phyloP scores from a whole-genome alignment of 108 stramenopile genomes.

The Discostella pseudostelligera region DNA sequence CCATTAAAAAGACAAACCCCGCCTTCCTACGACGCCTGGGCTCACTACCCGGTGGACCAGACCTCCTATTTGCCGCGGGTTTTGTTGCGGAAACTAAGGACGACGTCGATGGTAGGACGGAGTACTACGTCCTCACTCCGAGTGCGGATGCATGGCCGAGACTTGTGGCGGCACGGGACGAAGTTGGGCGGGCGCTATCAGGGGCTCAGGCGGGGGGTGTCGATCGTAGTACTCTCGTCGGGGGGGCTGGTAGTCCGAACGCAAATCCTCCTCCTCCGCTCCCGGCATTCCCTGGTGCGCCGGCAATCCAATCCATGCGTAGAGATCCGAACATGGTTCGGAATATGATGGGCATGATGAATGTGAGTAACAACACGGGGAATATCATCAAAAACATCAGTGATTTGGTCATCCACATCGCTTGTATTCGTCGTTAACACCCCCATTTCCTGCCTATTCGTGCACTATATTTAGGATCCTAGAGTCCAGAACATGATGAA shows the following conservation, averaged over 20 bases:
- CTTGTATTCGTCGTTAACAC: background rate
- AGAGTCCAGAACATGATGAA: conserved; percentile 81
- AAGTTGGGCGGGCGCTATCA: conserved; percentile 36
- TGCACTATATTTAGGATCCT: conserved; percentile 69
- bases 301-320: conserved; percentile 55
- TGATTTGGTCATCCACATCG: too few species aligned
- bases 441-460: background rate
- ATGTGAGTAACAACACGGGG: conserved; percentile 60
- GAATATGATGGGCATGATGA: conserved; percentile 56
- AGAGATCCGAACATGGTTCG: conserved; percentile 61
- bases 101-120: conserved; percentile 25
- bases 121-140: conserved; percentile 59
- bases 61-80: conserved; percentile 55
- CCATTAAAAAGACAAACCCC: conserved; percentile 69
- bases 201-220: conserved; percentile 16
- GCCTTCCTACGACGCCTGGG: conserved; percentile 76
- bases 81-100: conserved; percentile 44
- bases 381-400: too few species aligned
- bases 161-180: conserved; percentile 49
- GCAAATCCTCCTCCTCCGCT: too few species aligned
- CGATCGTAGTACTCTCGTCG: conserved; percentile 4
- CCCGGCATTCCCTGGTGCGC: background rate
- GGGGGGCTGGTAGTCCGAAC: background rate
- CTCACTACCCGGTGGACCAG: conserved; percentile 54
- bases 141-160: conserved; percentile 72